These are phyloP conservation scores for Cryptococcus sp. DNA, from an alignment of 1,284 basidiomycete species.

Conservation along the genomic window DNA sequence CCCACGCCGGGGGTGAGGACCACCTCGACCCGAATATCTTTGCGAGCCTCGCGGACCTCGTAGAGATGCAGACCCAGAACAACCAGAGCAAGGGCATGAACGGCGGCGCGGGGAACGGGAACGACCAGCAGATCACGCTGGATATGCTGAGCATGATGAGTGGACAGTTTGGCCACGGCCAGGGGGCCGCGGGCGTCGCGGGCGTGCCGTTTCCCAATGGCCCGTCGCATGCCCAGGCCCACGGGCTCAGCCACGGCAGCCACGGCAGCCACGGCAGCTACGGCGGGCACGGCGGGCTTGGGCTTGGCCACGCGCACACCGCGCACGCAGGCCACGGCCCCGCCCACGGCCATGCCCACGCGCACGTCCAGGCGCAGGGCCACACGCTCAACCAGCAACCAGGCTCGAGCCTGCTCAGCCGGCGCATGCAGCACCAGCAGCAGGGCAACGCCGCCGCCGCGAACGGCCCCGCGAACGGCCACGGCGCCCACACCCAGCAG, in stretches of 20 bases:
- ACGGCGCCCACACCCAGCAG: neutral
- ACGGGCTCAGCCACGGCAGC: no score
- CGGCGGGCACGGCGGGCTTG: no score
- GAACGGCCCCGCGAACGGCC: neutral
- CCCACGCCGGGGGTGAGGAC: constrained; percentile 8
- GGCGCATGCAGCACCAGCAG: constrained; percentile 17
- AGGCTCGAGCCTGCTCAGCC: constrained; percentile 14
- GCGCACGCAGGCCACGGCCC: no score
- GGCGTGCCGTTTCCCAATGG: no score
- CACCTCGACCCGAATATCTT: constrained; percentile 28
- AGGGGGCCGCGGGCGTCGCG: no score
- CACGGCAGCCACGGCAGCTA: no score
- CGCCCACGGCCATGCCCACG: no score
- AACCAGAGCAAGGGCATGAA: constrained; percentile 2
- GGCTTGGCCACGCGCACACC: no score
- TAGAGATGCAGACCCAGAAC: constrained; percentile 23
- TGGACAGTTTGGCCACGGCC: neutral
- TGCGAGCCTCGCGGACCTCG: constrained; percentile 29
- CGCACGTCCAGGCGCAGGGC: no score
- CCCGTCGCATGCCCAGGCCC: no score
- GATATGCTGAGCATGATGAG: neutral
- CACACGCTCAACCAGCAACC: neutral
- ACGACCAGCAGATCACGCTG: neutral
- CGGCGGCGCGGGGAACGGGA: neutral
- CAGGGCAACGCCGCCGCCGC: neutral